These are phyloP conservation scores for Magnolia officinalis DNA, from an alignment of 164 flowering plant genomes.

Conservation along the genomic window DNA sequence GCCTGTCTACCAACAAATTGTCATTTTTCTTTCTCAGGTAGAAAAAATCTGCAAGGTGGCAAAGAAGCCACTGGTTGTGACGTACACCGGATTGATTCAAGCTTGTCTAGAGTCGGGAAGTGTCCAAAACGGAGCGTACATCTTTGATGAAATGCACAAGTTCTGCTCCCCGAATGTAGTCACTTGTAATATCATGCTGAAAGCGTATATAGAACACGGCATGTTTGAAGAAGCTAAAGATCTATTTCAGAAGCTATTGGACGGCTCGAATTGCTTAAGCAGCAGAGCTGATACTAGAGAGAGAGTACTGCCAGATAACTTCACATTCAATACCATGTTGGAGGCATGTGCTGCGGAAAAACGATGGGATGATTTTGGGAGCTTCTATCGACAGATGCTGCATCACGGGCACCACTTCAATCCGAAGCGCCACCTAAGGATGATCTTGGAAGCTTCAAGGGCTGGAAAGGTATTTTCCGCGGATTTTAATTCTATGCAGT, in stretches of 20 bases:
- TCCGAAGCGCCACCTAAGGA: conserved; percentile 66
- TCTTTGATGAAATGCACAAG: conserved; percentile 62
- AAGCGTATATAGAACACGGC: conserved; percentile 54
- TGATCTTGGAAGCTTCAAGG: conserved; percentile 64
- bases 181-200: conserved; percentile 86
- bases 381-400: conserved; percentile 58
- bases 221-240: conserved; percentile 71
- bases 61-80: conserved; percentile 84
- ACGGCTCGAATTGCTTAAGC: conserved; percentile 26
- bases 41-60: conserved; percentile 92
- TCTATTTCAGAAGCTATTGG: conserved; percentile 51
- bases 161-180: conserved; percentile 81
- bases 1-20: neutral
- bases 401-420: conserved; percentile 67
- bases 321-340: conserved; percentile 72
- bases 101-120: conserved; percentile 69
- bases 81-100: conserved; percentile 90
- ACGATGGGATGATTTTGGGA: conserved; percentile 75
- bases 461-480: conserved; percentile 68
- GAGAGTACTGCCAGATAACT: conserved; percentile 56
- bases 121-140: conserved; percentile 47
- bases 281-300: conserved; percentile 34
- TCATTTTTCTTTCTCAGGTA: conserved; percentile 39
- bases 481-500: neutral
- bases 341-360: conserved; percentile 51